These are phyloP conservation scores for Gloeopeniophorella convolvens DNA, from an alignment of 768 basidiomycete species.

Conservation along the genomic window DNA sequence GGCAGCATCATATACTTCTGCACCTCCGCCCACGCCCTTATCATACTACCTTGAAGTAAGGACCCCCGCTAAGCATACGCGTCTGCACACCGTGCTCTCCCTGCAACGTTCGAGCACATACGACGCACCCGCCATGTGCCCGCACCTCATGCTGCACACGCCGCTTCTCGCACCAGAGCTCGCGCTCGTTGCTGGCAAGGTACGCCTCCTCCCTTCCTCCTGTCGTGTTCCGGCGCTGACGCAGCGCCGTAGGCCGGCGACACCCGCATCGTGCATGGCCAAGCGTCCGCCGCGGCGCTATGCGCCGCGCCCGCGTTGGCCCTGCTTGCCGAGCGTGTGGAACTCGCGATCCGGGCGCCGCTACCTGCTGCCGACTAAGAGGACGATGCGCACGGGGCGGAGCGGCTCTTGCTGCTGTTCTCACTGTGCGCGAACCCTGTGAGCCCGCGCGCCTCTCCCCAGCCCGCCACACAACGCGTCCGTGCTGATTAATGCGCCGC, in stretches of 20 bases:
- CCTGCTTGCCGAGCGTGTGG: slow-evolving; percentile 45
- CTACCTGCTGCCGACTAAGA: slow-evolving; percentile 42
- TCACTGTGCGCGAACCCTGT: slow-evolving; percentile 78
- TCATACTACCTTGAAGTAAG: slow-evolving; percentile 75
- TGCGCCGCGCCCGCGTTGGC: too few species aligned
- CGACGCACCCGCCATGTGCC: slow-evolving; percentile 43
- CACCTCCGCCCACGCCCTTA: slow-evolving; percentile 38
- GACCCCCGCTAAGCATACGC: slow-evolving; percentile 69
- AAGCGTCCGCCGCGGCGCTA: slow-evolving; percentile 76
- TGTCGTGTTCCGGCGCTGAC: slow-evolving; percentile 7
- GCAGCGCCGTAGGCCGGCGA: slow-evolving; percentile 40
- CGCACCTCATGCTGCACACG: slow-evolving; percentile 39
- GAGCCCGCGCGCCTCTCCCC: slow-evolving; percentile 40
- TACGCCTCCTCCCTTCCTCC: slow-evolving; percentile 26
- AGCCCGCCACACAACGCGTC: not conserved
- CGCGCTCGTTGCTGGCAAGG: slow-evolving; percentile 77
- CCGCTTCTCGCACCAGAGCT: slow-evolving; percentile 60
- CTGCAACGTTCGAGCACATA: slow-evolving; percentile 72
- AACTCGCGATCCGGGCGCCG: slow-evolving; percentile 47
- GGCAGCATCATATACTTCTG: slow-evolving; percentile 28
- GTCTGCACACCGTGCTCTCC: slow-evolving; percentile 73
- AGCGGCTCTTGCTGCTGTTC: slow-evolving; percentile 58
- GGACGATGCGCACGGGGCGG: slow-evolving; percentile 47
- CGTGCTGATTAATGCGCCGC: not conserved
- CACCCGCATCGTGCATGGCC: slow-evolving; percentile 65